Evolutionary conservation across 495 filamentous ascomycete genomes (phyloP).

Genomic region (Penicillium roqueforti): DNA sequence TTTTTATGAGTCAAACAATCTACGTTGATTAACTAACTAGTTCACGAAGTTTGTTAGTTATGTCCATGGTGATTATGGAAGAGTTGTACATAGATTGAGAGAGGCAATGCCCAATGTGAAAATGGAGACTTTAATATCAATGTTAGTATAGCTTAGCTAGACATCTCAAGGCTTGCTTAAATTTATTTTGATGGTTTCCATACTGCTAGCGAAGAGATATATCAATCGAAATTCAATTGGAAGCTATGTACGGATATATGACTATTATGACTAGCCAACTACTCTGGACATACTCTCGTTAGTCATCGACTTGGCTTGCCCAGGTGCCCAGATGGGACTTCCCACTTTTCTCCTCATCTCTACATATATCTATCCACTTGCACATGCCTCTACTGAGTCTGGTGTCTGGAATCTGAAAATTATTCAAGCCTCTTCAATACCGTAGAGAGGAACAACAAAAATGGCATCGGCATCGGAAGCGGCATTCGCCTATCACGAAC

Average conservation of each 20-base stretch:
- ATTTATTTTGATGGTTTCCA: not conserved
- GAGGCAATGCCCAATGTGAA: too few relatives aligned
- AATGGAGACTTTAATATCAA: not conserved
- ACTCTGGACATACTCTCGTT: not conserved
- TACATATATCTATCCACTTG: not conserved
- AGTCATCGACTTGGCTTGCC: not conserved
- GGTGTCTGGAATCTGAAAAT: not conserved
- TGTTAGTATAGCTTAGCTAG: too few relatives aligned
- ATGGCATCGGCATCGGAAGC: conserved; percentile 10
- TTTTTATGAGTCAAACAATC: conserved; percentile 5
- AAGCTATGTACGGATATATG: too few relatives aligned
- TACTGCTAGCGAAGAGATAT: not conserved
- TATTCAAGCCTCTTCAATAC: not conserved
- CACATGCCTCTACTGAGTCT: not conserved
- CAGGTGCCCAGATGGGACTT: too few relatives aligned
- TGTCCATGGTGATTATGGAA: not conserved
- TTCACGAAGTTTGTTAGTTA: too few relatives aligned
- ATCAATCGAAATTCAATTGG: not conserved
- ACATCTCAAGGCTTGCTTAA: too few relatives aligned
- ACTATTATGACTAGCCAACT: too few relatives aligned
- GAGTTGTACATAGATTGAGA: not conserved
- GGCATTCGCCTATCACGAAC: conserved; percentile 56
- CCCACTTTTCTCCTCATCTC: not conserved
- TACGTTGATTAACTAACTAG: too few relatives aligned
- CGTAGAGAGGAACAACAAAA: not conserved